Conservation (phyloP, 2,329 filamentous ascomycete genomes). For the Coniochaeta pulveracea region DNA sequence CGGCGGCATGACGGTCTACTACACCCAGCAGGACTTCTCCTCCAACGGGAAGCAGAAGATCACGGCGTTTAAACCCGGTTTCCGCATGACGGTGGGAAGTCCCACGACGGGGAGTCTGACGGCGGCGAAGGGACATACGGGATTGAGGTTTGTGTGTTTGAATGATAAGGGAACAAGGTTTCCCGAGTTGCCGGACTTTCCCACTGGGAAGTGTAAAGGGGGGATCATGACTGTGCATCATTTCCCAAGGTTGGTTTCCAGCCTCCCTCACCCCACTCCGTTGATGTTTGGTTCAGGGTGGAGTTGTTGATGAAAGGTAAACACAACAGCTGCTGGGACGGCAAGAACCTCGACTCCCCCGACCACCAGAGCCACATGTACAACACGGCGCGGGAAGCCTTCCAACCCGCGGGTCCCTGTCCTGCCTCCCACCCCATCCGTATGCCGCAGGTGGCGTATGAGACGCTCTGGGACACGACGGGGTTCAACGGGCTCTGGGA, state of each 20-base stretch:
- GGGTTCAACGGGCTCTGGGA: constrained; percentile 25
- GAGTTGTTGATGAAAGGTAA: constrained; percentile 17
- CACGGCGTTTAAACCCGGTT: constrained; percentile 29
- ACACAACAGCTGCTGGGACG: constrained; percentile 48
- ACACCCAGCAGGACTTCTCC: constrained; percentile 19
- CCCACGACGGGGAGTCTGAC: constrained; percentile 14
- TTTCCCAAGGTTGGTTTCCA: constrained; percentile 21
- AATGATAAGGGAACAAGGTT: constrained; percentile 26
- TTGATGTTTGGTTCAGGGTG: constrained; percentile 9
- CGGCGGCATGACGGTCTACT: constrained; percentile 16
- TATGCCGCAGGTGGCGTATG: constrained; percentile 25
- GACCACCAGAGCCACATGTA: constrained; percentile 31
- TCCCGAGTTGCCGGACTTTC: constrained; percentile 27
- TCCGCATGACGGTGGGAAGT: constrained; percentile 30
- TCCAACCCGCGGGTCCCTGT: constrained; percentile 13
- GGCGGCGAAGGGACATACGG: constrained; percentile 20
- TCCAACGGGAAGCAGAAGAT: constrained; percentile 23
- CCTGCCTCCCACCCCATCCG: constrained; percentile 18
- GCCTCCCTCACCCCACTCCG: background rate
- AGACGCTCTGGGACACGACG: constrained; percentile 31
- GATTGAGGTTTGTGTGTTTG: constrained; percentile 28
- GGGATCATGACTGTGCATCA: constrained; percentile 31
- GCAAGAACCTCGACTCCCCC: constrained; percentile 38
- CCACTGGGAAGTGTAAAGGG: constrained; percentile 22
- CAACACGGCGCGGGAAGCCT: constrained; percentile 15